phyloP scores from a whole-genome alignment of 225 moss, liverwort and hornwort genomes.

The Ulota crispa region DNA sequence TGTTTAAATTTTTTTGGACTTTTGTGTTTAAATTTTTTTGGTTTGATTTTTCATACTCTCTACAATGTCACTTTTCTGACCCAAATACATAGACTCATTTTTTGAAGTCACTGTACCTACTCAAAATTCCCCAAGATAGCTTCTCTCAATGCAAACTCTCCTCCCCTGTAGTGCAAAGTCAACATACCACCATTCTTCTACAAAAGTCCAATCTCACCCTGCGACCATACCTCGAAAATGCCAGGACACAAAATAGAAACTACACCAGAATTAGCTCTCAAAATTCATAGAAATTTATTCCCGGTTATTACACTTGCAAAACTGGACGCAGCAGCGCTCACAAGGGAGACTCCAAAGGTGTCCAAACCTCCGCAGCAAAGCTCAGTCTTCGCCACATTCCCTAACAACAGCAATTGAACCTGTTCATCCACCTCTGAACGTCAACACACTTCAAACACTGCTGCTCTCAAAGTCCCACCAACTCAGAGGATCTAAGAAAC shows the following conservation, averaged over 20 bases:
- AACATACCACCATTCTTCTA: no score
- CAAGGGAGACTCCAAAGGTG: background rate
- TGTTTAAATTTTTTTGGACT: no score
- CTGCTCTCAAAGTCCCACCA: background rate
- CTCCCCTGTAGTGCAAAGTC: no score
- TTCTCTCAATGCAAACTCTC: no score
- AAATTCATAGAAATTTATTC: background rate
- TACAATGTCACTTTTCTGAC: no score
- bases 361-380: background rate
- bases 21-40: no score
- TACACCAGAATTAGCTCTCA: background rate
- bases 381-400: background rate
- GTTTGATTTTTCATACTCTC: no score
- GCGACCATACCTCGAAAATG: background rate
- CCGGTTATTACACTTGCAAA: slow-evolving; percentile 10
- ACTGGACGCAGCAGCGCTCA: slow-evolving; percentile 7
- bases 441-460: background rate
- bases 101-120: no score
- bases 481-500: background rate
- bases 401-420: no score
- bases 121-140: no score
- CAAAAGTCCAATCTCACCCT: no score
- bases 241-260: background rate
- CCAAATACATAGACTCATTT: no score
- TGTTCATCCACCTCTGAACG: background rate